Evolutionary conservation across 169 alveolate genomes (phyloP).

Genomic region (Babesia sp.): DNA sequence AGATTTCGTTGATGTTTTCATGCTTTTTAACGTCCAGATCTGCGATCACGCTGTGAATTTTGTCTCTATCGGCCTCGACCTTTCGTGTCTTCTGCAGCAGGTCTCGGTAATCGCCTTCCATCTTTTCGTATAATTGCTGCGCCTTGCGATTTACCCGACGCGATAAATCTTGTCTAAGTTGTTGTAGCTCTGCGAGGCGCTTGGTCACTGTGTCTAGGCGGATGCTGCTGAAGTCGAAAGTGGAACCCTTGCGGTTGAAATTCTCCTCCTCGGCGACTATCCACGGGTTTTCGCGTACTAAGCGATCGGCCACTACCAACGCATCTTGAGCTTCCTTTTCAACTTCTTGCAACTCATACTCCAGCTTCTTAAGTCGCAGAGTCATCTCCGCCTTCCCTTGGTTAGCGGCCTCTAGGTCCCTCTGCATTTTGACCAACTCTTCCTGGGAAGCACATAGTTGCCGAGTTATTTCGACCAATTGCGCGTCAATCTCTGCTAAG

Average conservation of each 20-base stretch:
- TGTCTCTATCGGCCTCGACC: slow-evolving; percentile 87
- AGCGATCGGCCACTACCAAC: slow-evolving; percentile 43
- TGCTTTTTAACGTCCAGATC: slow-evolving; percentile 90
- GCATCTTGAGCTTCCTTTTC: slow-evolving; percentile 59
- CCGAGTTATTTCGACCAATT: slow-evolving; percentile 49
- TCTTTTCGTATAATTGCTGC: slow-evolving; percentile 89
- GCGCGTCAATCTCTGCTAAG: slow-evolving; percentile 48
- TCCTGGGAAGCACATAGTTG: slow-evolving; percentile 53
- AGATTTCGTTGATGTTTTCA: slow-evolving; percentile 87
- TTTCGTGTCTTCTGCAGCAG: slow-evolving; percentile 86
- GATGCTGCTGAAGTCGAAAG: slow-evolving; percentile 72
- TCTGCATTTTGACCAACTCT: slow-evolving; percentile 64
- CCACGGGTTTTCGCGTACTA: slow-evolving; percentile 70
- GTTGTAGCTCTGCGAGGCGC: slow-evolving; percentile 79
- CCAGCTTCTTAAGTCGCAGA: slow-evolving; percentile 70
- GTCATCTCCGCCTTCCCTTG: slow-evolving; percentile 67
- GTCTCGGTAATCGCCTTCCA: slow-evolving; percentile 86
- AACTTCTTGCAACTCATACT: slow-evolving; percentile 58
- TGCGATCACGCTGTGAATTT: slow-evolving; percentile 89
- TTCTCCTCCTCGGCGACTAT: slow-evolving; percentile 65
- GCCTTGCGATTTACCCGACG: slow-evolving; percentile 91
- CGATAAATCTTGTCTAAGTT: slow-evolving; percentile 79
- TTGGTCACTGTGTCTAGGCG: slow-evolving; percentile 72
- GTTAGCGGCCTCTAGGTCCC: slow-evolving; percentile 66
- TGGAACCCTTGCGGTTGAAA: slow-evolving; percentile 68